Conservation (phyloP, 345 rosid species). For the Moricandia arvensis region DNA sequence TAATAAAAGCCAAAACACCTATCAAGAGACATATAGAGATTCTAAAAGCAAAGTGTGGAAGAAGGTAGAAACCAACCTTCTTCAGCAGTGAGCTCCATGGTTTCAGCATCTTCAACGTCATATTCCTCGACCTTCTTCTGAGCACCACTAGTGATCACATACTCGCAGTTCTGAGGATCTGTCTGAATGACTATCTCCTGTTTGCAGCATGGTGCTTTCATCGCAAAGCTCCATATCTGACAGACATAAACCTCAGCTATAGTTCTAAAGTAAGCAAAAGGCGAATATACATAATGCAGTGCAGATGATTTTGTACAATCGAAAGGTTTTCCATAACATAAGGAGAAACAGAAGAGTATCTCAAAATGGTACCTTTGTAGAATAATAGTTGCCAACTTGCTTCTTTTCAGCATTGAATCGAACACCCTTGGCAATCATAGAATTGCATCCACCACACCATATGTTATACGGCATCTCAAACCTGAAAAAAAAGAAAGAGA, state of each 20-base stretch:
- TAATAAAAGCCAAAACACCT: neutral
- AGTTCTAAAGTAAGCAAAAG: neutral
- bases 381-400: slow-evolving; percentile 97
- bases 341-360: too few relatives aligned
- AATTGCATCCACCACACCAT: slow-evolving; percentile 98
- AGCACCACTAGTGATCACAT: slow-evolving; percentile 88
- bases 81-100: slow-evolving; percentile 88
- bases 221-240: slow-evolving; percentile 96
- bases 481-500: slow-evolving; percentile 40
- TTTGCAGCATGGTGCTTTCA: slow-evolving; percentile 95
- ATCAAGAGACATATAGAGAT: too few relatives aligned
- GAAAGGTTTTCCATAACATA: too few relatives aligned
- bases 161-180: slow-evolving; percentile 94
- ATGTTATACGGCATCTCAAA: slow-evolving; percentile 94
- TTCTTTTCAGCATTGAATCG: slow-evolving; percentile 96
- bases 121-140: slow-evolving; percentile 78
- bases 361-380: slow-evolving; percentile 99
- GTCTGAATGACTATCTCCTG: slow-evolving; percentile 92
- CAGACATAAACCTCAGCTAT: slow-evolving; percentile 20
- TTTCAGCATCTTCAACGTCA: slow-evolving; percentile 92
- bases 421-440: slow-evolving; percentile 98
- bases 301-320: too few relatives aligned
- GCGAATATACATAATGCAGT: too few relatives aligned
- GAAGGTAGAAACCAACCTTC: slow-evolving; percentile 56
- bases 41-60: neutral